These are phyloP conservation scores for Trichoderma asperellum DNA, from an alignment of 2,329 filamentous ascomycete genomes.

Conservation along the genomic window DNA sequence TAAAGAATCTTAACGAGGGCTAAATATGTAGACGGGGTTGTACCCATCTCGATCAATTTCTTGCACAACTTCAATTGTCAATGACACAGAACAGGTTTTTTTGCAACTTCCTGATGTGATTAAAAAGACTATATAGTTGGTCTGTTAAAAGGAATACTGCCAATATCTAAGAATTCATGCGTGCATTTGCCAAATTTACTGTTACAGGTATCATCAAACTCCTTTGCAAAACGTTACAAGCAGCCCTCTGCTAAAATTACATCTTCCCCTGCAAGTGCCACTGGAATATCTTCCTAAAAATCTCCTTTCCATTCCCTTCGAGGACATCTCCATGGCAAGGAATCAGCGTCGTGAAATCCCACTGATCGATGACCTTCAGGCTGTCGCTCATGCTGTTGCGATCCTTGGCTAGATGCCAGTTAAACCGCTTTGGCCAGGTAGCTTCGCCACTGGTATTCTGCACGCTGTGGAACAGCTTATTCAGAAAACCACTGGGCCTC, in stretches of 20 bases:
- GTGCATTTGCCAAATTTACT: background rate
- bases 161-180: background rate
- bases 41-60: background rate
- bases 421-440: conserved; percentile 76
- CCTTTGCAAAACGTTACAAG: background rate
- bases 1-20: background rate
- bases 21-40: background rate
- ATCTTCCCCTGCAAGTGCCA: conserved; percentile 69
- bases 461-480: conserved; percentile 54
- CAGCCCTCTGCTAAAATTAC: background rate
- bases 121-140: background rate
- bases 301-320: conserved; percentile 70
- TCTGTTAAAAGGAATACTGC: background rate
- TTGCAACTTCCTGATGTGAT: too few relatives aligned
- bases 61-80: background rate
- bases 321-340: conserved; percentile 94
- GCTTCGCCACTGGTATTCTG: conserved; percentile 67
- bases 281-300: conserved; percentile 77
- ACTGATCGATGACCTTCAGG: conserved; percentile 68
- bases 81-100: background rate
- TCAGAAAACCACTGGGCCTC: conserved; percentile 41
- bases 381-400: conserved; percentile 71
- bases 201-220: background rate
- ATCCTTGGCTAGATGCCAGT: conserved; percentile 77
- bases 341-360: conserved; percentile 85